phyloP scores from a whole-genome alignment of 179 eudicot species.

The Heliamphora pulchella region DNA sequence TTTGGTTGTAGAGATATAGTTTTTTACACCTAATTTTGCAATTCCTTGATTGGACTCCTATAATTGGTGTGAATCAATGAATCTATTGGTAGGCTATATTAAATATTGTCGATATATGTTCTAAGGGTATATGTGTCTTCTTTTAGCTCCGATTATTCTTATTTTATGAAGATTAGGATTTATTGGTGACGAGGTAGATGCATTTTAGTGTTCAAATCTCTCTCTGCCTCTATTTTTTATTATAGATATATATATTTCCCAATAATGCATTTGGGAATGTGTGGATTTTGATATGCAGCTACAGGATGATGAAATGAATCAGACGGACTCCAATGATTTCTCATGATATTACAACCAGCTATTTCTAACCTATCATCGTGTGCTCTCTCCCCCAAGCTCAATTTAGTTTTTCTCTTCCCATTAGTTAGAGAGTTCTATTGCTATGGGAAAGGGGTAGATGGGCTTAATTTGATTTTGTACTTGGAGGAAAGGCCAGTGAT shows the following conservation, averaged over 20 bases:
- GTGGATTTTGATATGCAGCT: too few species aligned
- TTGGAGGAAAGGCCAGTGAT: slow-evolving; percentile 20
- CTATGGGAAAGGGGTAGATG: neutral
- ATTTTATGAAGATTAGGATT: neutral
- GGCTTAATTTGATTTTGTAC: too few species aligned
- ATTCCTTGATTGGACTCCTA: slow-evolving; percentile 16
- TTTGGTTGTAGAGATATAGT: neutral
- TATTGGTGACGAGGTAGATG: slow-evolving; percentile 17
- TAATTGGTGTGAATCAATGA: slow-evolving; percentile 17
- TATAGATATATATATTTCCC: too few species aligned
- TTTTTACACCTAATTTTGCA: slow-evolving; percentile 18
- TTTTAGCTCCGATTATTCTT: slow-evolving; percentile 15
- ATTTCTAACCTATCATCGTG: slow-evolving; percentile 7
- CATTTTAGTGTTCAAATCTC: neutral
- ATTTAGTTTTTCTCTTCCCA: neutral
- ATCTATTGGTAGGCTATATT: slow-evolving; percentile 28
- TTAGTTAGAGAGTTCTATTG: neutral
- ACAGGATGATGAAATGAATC: slow-evolving; percentile 21
- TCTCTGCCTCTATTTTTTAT: neutral
- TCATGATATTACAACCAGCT: slow-evolving; percentile 5
- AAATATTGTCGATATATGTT: slow-evolving; percentile 7
- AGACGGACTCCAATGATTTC: slow-evolving; percentile 23
- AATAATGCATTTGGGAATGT: too few species aligned
- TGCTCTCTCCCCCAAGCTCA: neutral
- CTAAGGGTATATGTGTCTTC: slow-evolving; percentile 14